phyloP scores from a whole-genome alignment of 352 stramenopile species.

The Globisporangium irregulare region DNA sequence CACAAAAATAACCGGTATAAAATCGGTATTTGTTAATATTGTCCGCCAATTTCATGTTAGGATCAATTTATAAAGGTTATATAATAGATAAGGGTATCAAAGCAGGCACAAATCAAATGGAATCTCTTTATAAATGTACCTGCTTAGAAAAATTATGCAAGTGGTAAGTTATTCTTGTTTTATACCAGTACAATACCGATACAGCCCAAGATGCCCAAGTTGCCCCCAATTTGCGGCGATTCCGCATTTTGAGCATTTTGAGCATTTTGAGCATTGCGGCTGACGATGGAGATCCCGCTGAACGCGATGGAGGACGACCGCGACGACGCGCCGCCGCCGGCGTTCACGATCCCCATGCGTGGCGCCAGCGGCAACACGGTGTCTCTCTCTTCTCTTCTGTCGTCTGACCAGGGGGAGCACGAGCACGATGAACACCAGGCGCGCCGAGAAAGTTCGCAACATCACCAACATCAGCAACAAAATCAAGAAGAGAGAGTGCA shows the following conservation, averaged over 20 bases:
- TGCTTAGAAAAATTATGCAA: neutral
- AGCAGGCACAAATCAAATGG: no score
- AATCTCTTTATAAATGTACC: neutral
- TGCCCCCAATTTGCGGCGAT: neutral
- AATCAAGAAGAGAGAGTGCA: neutral
- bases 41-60: neutral
- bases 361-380: constrained; percentile 26
- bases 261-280: neutral
- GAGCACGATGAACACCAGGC: neutral
- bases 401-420: constrained; percentile 20
- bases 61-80: neutral
- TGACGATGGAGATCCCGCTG: constrained; percentile 48
- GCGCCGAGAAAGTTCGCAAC: neutral
- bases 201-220: no score
- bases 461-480: neutral
- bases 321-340: constrained; percentile 17
- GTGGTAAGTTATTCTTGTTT: neutral
- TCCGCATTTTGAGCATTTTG: neutral
- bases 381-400: constrained; percentile 44
- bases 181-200: neutral
- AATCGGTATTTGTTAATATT: neutral
- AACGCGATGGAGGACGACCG: constrained; percentile 38
- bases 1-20: neutral
- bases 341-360: constrained; percentile 30
- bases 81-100: neutral